Base-by-base conservation (phyloP, 768 basidiomycete genomes). In the Thelephora aurantiotincta region DNA sequence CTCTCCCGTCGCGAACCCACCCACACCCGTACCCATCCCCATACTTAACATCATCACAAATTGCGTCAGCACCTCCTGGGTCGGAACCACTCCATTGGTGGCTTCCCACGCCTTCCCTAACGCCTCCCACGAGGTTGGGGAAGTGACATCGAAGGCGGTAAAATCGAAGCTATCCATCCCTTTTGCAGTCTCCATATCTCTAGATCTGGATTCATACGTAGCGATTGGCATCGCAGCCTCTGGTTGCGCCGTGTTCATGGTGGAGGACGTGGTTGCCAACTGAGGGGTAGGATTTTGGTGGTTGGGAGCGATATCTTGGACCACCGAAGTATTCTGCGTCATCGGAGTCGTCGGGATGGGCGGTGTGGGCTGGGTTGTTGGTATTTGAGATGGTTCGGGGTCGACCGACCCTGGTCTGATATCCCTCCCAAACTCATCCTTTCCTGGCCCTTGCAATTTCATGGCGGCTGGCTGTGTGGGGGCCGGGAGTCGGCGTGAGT, bases 341-440 rank as follows among this genome's bases (percentile, higher is more conserved):
- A 9, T 30, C 26, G 26, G 26, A 9, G 26, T 9, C 9, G 26
- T 30, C 9, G 26, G 5, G 9, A 30, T 30, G 26, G 26, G 4
- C 5, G 9, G 9, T 30, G 26, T 9, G 26, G 26, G 26, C 9
- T 30, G 26, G 26, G 26, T 41, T 16, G 18, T 7, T 41, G 19
- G 44, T 38, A 12, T 47, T 46, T 37, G 47, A 35, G 20, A 35
- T 45, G 35, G 33, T 41, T 30, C 46, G 50, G 30, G 26, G 9
- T 55, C 50, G 50, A 73, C 67, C 35, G 82, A 78, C 36, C 66
- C 63, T 33, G 73, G 65, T 55, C 86, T 73, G 58, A 87, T 71
- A 60, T 89, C 85, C 56, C 87, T 79, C 54, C 87, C 86, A 63
- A 90, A 90, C 63, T 90, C 86, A 72, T 90, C 86, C 63, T 78